Conservation (phyloP, 345 rosid genomes). For the Dovyalis caffra region DNA sequence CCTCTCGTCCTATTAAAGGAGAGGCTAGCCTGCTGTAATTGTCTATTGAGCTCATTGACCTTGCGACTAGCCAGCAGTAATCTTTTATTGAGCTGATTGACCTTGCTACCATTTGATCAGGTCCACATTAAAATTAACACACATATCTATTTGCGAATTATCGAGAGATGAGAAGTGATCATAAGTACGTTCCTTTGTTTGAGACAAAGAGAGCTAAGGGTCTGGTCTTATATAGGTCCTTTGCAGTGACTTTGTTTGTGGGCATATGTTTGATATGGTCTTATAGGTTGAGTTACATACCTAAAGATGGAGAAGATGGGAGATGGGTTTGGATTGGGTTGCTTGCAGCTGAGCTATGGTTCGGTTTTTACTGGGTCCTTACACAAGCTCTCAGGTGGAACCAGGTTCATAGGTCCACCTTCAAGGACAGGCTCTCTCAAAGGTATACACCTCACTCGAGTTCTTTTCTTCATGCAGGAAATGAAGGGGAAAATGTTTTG, state of each 20-base stretch:
- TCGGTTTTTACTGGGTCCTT: constrained; percentile 31
- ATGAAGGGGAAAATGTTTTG: no score
- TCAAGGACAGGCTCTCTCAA: constrained; percentile 27
- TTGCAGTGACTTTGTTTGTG: constrained; percentile 11
- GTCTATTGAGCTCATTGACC: no score
- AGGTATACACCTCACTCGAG: constrained; percentile 1
- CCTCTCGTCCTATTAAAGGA: no score
- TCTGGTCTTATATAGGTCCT: not conserved
- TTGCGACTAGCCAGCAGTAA: no score
- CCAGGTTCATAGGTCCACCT: constrained; percentile 19
- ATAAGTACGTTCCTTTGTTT: constrained; percentile 10
- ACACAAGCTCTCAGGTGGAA: constrained; percentile 23
- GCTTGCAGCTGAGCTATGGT: constrained; percentile 30
- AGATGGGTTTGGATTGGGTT: constrained; percentile 33
- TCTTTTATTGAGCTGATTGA: no score
- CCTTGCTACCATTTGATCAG: no score
- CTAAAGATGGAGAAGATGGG: constrained; percentile 12
- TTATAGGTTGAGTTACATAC: constrained; percentile 16
- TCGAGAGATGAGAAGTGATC: constrained; percentile 2
- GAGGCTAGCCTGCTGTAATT: no score
- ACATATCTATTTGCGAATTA: no score
- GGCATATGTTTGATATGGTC: constrained; percentile 10
- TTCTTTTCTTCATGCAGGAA: not conserved
- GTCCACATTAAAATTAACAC: no score
- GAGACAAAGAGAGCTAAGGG: constrained; percentile 20